phyloP scores from a whole-genome alignment of 2,329 filamentous ascomycete genomes.

The Cytospora paraplurivora region DNA sequence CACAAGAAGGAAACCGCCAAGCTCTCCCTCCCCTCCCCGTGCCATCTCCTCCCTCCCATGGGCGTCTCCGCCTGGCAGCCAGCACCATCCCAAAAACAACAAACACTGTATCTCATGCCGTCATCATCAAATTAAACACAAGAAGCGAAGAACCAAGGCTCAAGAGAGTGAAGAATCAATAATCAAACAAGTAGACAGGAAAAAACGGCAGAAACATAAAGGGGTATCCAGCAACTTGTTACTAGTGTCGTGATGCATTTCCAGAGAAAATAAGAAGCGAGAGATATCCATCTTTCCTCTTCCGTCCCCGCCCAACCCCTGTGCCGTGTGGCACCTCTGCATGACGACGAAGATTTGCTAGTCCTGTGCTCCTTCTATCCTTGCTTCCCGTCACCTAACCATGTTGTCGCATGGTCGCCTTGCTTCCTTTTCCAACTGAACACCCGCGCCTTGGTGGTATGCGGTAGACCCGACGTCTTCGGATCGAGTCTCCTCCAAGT shows the following conservation, averaged over 20 bases:
- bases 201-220: conserved; percentile 13
- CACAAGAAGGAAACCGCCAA: neutral
- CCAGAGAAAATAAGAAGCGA: conserved; percentile 17
- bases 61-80: conserved; percentile 4
- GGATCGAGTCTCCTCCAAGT: neutral
- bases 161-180: conserved; percentile 8
- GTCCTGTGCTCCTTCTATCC: conserved; percentile 1
- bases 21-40: neutral
- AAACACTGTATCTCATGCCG: neutral
- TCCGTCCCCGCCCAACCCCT: conserved; percentile 7
- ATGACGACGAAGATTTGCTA: conserved; percentile 13
- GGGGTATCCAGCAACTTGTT: conserved; percentile 31
- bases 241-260: conserved; percentile 28
- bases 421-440: neutral
- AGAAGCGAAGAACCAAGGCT: conserved; percentile 21
- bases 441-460: neutral
- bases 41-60: too few species aligned
- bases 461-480: neutral
- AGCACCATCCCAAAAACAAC: conserved; percentile 5
- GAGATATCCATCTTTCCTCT: conserved; percentile 3
- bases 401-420: neutral
- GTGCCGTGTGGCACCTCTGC: conserved; percentile 21
- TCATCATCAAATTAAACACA: conserved; percentile 25
- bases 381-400: neutral
- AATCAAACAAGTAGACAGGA: neutral